Evolutionary conservation across 2,329 filamentous ascomycete species (phyloP).

Genomic region (Paraconiothyrium brasiliense): DNA sequence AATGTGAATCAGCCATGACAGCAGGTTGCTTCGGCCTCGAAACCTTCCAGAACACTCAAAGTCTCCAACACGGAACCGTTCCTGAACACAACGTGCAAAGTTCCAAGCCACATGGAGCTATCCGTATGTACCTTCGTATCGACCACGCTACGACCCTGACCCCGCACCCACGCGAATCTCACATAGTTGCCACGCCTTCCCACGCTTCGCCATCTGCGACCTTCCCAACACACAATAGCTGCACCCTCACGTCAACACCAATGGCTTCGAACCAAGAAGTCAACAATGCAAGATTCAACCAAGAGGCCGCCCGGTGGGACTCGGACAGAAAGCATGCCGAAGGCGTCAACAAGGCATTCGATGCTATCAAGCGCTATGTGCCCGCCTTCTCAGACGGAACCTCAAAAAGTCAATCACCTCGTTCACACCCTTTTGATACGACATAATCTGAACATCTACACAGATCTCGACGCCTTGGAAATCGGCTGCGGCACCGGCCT

Average conservation of each 20-base stretch:
- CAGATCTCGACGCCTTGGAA: constrained; percentile 61
- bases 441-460: neutral
- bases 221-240: neutral
- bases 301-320: constrained; percentile 65
- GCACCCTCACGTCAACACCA: constrained; percentile 5
- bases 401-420: constrained; percentile 33
- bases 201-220: too few relatives aligned
- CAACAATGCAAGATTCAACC: constrained; percentile 62
- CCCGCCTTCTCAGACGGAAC: constrained; percentile 44
- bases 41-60: neutral
- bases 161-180: neutral
- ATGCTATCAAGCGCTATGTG: constrained; percentile 55
- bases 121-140: neutral
- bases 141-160: neutral
- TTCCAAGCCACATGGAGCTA: neutral
- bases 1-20: too few relatives aligned
- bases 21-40: too few relatives aligned
- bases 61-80: too few relatives aligned
- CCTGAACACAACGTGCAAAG: too few relatives aligned
- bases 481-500: constrained; percentile 67
- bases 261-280: constrained; percentile 33
- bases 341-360: constrained; percentile 55
- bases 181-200: too few relatives aligned
- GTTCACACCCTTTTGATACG: neutral
- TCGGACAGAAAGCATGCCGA: constrained; percentile 60